Conservation (phyloP, 306 rosid species). For the Rosa rugosa region DNA sequence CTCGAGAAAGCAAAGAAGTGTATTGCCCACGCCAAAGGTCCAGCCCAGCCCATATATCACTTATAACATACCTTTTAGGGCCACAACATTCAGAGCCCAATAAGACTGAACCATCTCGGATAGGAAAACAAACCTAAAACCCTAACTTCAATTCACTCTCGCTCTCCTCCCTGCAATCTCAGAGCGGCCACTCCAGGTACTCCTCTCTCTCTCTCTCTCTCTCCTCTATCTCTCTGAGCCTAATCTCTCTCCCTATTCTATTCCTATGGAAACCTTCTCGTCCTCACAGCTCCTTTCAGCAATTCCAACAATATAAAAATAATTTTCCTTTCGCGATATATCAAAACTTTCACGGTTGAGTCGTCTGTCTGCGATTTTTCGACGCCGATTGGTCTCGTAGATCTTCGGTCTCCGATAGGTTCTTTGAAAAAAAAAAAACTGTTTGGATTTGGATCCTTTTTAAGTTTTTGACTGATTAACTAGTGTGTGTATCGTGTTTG, state of each 20-base stretch:
- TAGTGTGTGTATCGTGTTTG: not conserved
- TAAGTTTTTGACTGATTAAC: not conserved
- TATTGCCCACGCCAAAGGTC: not conserved
- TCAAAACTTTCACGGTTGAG: not conserved
- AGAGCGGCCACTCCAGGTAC: slow-evolving; percentile 21
- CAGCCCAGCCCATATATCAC: not conserved
- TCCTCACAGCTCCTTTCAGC: not conserved
- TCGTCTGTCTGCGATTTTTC: not conserved
- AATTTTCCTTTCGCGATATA: not conserved
- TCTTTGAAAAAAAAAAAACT: not conserved
- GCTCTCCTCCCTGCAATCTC: slow-evolving; percentile 4
- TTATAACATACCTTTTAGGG: not conserved
- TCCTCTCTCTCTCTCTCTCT: not conserved
- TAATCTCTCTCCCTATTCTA: not conserved
- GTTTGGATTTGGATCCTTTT: not conserved
- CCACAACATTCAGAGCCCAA: slow-evolving; percentile 9
- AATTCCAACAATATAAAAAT: not conserved
- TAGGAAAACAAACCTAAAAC: slow-evolving; percentile 9
- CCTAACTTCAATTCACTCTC: not conserved
- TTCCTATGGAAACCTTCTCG: not conserved
- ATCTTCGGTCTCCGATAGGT: not conserved
- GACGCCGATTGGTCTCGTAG: not conserved
- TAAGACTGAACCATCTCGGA: not conserved
- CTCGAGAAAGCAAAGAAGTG: not conserved
- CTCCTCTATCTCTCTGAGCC: not conserved